phyloP scores from a whole-genome alignment of 805 yeast genomes.

The Suhomyces canberraensis region DNA sequence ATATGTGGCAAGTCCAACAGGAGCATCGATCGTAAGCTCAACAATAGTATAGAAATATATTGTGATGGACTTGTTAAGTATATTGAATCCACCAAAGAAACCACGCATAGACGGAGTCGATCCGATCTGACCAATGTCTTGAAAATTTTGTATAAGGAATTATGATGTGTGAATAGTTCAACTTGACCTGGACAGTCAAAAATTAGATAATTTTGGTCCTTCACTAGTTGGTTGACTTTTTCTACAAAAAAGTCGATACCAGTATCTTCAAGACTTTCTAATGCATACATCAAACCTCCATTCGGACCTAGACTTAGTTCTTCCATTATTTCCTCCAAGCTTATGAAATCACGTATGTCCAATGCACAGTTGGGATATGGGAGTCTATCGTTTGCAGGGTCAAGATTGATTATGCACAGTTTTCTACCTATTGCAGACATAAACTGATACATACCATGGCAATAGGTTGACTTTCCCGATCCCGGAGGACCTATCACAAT shows the following conservation, averaged over 20 bases:
- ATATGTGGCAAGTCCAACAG: conserved; percentile 91
- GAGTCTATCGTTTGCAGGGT: conserved; percentile 80
- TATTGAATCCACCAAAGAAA: conserved; percentile 78
- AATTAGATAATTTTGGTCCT: conserved; percentile 56
- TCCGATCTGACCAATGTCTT: conserved; percentile 50
- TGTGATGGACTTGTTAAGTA: conserved; percentile 85
- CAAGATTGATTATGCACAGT: conserved; percentile 79
- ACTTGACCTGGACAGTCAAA: conserved; percentile 97
- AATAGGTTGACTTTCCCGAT: conserved; percentile 92
- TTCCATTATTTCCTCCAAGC: conserved; percentile 75
- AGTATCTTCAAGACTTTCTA: conserved; percentile 51
- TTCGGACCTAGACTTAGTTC: conserved; percentile 74
- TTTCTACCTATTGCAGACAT: conserved; percentile 91
- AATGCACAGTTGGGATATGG: conserved; percentile 66
- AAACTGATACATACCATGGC: conserved; percentile 89
- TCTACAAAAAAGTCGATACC: conserved; percentile 51
- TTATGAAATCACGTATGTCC: conserved; percentile 74
- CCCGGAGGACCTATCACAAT: conserved; percentile 98
- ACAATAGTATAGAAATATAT: conserved; percentile 74
- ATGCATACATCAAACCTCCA: conserved; percentile 87
- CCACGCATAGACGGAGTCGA: conserved; percentile 77
- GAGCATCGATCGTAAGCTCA: conserved; percentile 87
- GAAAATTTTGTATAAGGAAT: conserved; percentile 68
- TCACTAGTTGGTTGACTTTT: conserved; percentile 54
- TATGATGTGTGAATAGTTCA: conserved; percentile 88